Conservation (phyloP, 768 basidiomycete species). For the Daedalea quercina region DNA sequence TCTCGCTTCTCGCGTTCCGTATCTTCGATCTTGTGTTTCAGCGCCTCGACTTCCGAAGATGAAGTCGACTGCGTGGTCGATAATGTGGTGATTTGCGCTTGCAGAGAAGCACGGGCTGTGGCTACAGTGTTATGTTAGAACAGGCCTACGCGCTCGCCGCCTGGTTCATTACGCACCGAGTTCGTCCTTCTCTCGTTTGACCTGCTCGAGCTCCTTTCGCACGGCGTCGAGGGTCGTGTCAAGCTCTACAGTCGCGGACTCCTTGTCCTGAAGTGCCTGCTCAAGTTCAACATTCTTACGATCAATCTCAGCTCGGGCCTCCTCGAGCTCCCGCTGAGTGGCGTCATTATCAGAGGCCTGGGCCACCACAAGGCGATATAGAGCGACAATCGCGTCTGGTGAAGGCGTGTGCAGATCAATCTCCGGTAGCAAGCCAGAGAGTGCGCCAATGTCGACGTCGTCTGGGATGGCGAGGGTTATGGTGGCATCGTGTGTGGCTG, state of each 20-base stretch:
- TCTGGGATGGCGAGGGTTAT: constrained; percentile 46
- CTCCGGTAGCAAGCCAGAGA: constrained; percentile 58
- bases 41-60: constrained; percentile 48
- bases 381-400: constrained; percentile 48
- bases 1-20: constrained; percentile 89
- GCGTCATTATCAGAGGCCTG: constrained; percentile 51
- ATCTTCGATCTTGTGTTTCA: constrained; percentile 62
- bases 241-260: constrained; percentile 50
- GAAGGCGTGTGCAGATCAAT: constrained; percentile 48
- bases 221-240: constrained; percentile 44
- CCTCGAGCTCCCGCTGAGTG: constrained; percentile 60
- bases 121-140: constrained; percentile 28
- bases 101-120: constrained; percentile 38
- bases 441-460: constrained; percentile 58
- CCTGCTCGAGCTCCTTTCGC: constrained; percentile 47
- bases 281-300: constrained; percentile 80
- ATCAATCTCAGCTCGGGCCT: constrained; percentile 56
- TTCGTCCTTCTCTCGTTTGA: constrained; percentile 59
- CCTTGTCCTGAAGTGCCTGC: constrained; percentile 75
- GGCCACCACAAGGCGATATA: constrained; percentile 57
- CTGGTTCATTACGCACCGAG: constrained; percentile 41
- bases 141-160: neutral
- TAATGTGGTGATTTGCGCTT: constrained; percentile 50
- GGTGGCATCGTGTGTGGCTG: constrained; percentile 30
- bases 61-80: constrained; percentile 56